Evolutionary conservation across 306 rosid species (phyloP), one percentile per base, ranked within the genome.

Genomic region (Rubus idaeus): DNA sequence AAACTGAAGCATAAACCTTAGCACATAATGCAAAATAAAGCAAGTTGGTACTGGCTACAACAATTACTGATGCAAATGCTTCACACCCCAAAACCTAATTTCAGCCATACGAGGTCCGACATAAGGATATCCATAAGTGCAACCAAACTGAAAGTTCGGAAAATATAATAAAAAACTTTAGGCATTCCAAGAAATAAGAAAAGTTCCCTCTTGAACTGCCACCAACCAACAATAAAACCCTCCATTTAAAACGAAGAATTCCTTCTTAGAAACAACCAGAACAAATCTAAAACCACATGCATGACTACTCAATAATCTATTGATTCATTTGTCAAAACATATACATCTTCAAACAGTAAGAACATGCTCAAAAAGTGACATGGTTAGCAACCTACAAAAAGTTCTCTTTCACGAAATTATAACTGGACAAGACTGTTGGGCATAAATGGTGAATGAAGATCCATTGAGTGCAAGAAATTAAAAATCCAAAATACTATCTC

Each of bases 401-500:
- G 8, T 23, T 71, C 71, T 71, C 74, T 21, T 12, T 57, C 73
- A 12, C 65, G 51, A 64, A 55, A 47, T 69, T 26, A 6, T 67
- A 77, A 68, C 39, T 18, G 3, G 13, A 9, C 58, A 60, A 60
- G 5, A 45, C 0, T 74, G 5, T 58, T 57, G 21, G 5, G 18
- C 55, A 45, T 23, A 16, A 14, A 42, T 3, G 42, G 9, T 14
- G 42, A 62, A 44, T 16, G 68, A 18, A 72, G 35, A 21, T 73
- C 42, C 42, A 56, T 41, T 42, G 66, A 46, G n/a, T 63, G 65
- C 75, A 68, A 23, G 42, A 47, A 68, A 55, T 21, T 13, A 5
- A 7, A 73, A 57, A 73, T 6, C 60, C 7, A 56, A 61, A 74
- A 46, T 60, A 21, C 13, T 4, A 84, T 78, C 42, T 78, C 64